Evolutionary conservation across 371 early-diverging fungal species (phyloP).

Genomic region (Dichotomocladium elegans): DNA sequence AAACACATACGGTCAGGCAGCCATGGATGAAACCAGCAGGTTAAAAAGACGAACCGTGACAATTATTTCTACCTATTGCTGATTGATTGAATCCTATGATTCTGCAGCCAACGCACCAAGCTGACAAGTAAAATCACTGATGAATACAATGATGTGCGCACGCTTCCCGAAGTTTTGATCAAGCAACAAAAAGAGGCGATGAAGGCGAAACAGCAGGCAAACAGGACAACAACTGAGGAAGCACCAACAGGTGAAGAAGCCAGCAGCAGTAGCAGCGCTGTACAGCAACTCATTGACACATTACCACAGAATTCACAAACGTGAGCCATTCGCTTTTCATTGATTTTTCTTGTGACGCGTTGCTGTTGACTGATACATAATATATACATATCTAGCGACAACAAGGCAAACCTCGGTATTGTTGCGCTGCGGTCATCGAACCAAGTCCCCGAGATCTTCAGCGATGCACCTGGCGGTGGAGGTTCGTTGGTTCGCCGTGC

Average conservation of each 20-base stretch:
- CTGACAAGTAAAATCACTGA: slow-evolving; percentile 72
- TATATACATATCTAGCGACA: slow-evolving; percentile 11
- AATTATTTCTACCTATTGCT: not conserved
- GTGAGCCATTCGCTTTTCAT: not conserved
- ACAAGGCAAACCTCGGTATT: slow-evolving; percentile 29
- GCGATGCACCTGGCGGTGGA: slow-evolving; percentile 36
- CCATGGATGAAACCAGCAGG: slow-evolving; percentile 57
- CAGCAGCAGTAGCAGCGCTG: slow-evolving; percentile 15
- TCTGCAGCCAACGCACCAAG: slow-evolving; percentile 63
- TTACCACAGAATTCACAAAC: slow-evolving; percentile 30
- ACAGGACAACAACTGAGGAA: slow-evolving; percentile 35
- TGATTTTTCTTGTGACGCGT: no score
- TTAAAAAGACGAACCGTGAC: slow-evolving; percentile 9
- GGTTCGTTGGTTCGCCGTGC: slow-evolving; percentile 61
- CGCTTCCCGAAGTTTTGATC: slow-evolving; percentile 59
- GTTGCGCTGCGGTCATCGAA: slow-evolving; percentile 46
- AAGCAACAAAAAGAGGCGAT: slow-evolving; percentile 54
- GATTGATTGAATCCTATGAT: not conserved
- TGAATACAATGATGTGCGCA: slow-evolving; percentile 66
- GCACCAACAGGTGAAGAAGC: slow-evolving; percentile 27
- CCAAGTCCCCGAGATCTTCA: slow-evolving; percentile 47
- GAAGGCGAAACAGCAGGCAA: slow-evolving; percentile 40
- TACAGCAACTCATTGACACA: slow-evolving; percentile 38
- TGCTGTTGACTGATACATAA: no score
- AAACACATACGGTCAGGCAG: slow-evolving; percentile 49